Conservation (phyloP, 176 grass and related monocot genomes). For the Oryza rufipogon region DNA sequence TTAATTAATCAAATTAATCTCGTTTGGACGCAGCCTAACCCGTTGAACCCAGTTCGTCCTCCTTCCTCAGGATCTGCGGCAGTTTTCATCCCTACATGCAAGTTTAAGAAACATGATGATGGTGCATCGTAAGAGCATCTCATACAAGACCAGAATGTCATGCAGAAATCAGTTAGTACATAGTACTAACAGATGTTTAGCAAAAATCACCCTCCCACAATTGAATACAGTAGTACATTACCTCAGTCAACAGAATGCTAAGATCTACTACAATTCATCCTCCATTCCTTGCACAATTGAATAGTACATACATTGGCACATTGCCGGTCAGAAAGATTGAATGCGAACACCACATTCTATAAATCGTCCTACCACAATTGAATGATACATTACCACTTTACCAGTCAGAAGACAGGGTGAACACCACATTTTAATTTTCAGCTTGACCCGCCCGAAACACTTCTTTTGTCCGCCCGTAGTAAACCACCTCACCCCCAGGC, state of each 20-base stretch:
- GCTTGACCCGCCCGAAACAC: constrained; percentile 32
- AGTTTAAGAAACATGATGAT: not conserved
- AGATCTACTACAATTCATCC: not conserved
- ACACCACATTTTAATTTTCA: constrained; percentile 31
- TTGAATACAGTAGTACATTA: not conserved
- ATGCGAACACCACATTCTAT: not conserved
- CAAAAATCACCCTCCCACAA: not conserved
- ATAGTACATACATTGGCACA: not conserved
- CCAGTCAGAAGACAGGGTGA: constrained; percentile 31
- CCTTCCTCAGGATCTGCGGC: too few species aligned
- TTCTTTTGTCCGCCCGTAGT: constrained; percentile 51
- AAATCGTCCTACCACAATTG: not conserved
- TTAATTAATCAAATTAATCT: too few species aligned
- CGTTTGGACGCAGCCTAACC: too few species aligned
- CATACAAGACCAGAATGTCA: constrained; percentile 13
- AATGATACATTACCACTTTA: constrained; percentile 28
- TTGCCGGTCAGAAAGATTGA: not conserved
- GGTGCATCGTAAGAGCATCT: not conserved
- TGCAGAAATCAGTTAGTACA: constrained; percentile 16
- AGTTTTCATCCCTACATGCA: too few species aligned
- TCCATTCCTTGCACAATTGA: not conserved
- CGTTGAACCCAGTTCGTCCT: too few species aligned
- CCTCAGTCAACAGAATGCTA: not conserved
- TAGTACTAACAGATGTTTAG: not conserved
- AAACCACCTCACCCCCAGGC: constrained; percentile 42